Evolutionary conservation across 352 stramenopile species (phyloP), one percentile per base, ranked within the genome.

Genomic region (Peronospora farinosa): DNA sequence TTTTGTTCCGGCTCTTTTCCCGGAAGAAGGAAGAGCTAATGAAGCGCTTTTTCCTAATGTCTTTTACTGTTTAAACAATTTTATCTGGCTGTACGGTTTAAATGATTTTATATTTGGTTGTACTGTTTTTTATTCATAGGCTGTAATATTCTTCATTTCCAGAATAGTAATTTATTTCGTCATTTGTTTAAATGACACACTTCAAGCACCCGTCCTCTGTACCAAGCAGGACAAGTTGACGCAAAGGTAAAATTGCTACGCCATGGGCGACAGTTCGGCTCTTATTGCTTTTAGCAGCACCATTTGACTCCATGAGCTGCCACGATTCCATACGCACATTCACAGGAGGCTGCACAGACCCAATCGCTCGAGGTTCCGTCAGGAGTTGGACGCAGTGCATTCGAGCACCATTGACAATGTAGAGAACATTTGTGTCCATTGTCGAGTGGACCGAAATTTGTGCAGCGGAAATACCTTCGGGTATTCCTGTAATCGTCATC

Each of bases 121-220:
- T n/a, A n/a, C n/a, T n/a, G n/a, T n/a, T n/a, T n/a, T n/a, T n/a
- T n/a, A n/a, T n/a, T n/a, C n/a, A n/a, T n/a, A n/a, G n/a, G n/a
- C n/a, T n/a, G n/a, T n/a, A n/a, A n/a, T n/a, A n/a, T n/a, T n/a
- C n/a, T n/a, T n/a, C n/a, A n/a, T n/a, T n/a, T n/a, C n/a, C n/a
- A n/a, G n/a, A n/a, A n/a, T n/a, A n/a, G n/a, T 27, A 27, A 5
- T 27, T 27, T 5, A 27, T 2, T 33, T 0, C 10, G 30, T 16
- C 17, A 16, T 2, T n/a, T 11, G 7, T 23, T n/a, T 63, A 78
- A 3, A 72, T 17, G 21, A 72, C 54, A 46, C 72, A 78, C 44
- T 75, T 72, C 33, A 90, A 56, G 17, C 69, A 78, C 19, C 79
- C 79, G 43, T 90, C 79, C 1, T 90, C 79, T 0, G 67, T 59